phyloP scores from a whole-genome alignment of 108 stramenopile species.

The Pelagomonas calceolata region DNA sequence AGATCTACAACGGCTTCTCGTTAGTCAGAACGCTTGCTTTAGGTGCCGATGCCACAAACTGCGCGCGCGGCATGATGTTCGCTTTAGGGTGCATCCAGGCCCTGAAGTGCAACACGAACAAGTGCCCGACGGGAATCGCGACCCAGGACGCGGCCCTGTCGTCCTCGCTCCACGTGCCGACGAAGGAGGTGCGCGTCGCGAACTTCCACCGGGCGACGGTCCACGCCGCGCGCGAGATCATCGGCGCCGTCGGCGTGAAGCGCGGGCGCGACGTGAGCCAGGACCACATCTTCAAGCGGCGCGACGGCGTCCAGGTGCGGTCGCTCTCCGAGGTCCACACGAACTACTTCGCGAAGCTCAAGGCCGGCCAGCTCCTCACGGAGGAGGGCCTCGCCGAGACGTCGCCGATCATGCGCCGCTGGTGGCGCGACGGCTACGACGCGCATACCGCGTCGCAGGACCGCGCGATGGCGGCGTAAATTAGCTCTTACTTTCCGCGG shows the following conservation, averaged over 20 bases:
- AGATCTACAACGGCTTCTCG: conserved; percentile 58
- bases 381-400: too few relatives aligned
- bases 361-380: too few relatives aligned
- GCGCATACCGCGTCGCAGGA: too few relatives aligned
- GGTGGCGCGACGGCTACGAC: too few relatives aligned
- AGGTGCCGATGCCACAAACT: conserved; percentile 67
- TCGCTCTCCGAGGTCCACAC: too few relatives aligned
- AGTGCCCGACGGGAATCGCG: conserved; percentile 75
- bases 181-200: conserved; percentile 51
- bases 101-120: conserved; percentile 75
- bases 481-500: too few relatives aligned
- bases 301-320: too few relatives aligned
- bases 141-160: conserved; percentile 55
- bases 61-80: conserved; percentile 68
- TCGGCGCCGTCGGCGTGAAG: conserved; percentile 50
- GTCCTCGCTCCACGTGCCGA: conserved; percentile 44
- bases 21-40: conserved; percentile 54
- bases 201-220: conserved; percentile 63
- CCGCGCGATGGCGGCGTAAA: too few relatives aligned
- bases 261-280: too few relatives aligned
- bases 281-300: too few relatives aligned
- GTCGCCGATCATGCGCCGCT: too few relatives aligned
- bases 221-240: conserved; percentile 51
- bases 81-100: conserved; percentile 74
- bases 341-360: too few relatives aligned